Evolutionary conservation across 2,329 filamentous ascomycete species (phyloP), one percentile per base, ranked within the genome.

Genomic region (Clonostachys rosea): DNA sequence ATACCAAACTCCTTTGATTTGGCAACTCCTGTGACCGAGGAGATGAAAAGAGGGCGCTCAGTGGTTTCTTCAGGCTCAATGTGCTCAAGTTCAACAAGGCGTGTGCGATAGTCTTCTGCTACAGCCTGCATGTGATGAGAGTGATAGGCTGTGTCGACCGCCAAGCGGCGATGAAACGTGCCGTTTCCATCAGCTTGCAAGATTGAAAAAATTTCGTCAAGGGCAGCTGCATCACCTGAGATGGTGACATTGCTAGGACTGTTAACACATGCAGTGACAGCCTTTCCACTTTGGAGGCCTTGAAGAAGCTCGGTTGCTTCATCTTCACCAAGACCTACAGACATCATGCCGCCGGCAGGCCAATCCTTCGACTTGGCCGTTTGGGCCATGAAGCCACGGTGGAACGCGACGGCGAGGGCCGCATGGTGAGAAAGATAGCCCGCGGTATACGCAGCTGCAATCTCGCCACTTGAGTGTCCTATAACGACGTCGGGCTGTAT

Each of bases 221-320:
- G 5, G n/a, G 60, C 58, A 3, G 59, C 53, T 1, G 65, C 63
- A 44, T 72, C 70, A 10, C 74, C 74, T 0, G 74, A 75, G 0
- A 78, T 60, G 0, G 75, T 78, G 11, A 73, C 55, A 45, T 67
- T 77, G 1, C 62, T 58, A 1, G 74, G 73, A 40, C 71, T 74
- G 60, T 78, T 79, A 50, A 69, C 65, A 52, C 74, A 74, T 7
- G 62, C 67, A 36, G 67, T 55, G 2, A 45, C 49, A 3, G 54
- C 49, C 7, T n/a, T 46, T 4, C 46, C 24, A 24, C 24, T 24
- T 8, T 24, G 24, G 24, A 24, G 24, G 7, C 51, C 14, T 24
- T 14, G 12, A 64, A 73, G 41, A 76, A 54, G 3, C 68, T 60
- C 3, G 1, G 9, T 9, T 8, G 47, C 35, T 16, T 46, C 48